phyloP scores from a whole-genome alignment of 2,329 filamentous ascomycete species.

The Scytalidium lignicola region DNA sequence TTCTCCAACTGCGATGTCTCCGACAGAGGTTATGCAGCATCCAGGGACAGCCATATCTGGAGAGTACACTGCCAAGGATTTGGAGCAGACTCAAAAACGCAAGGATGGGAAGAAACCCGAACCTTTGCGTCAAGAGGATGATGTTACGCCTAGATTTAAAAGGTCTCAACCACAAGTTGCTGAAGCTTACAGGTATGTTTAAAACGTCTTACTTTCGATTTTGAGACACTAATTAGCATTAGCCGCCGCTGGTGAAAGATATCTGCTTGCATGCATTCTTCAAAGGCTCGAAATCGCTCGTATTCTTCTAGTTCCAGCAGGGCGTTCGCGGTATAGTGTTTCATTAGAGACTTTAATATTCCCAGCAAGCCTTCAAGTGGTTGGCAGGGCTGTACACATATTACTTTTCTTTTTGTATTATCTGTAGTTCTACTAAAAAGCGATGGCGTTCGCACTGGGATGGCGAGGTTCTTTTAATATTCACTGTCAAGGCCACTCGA shows the following conservation, averaged over 20 bases:
- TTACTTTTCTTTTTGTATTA: conserved; percentile 8
- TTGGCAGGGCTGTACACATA: conserved; percentile 11
- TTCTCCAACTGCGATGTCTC: background rate
- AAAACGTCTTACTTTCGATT: background rate
- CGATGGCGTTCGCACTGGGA: background rate
- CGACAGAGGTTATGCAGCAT: background rate
- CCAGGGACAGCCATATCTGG: conserved; percentile 12
- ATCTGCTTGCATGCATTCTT: background rate
- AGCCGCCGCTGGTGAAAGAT: conserved; percentile 38
- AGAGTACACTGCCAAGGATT: conserved; percentile 23
- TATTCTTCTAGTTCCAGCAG: background rate
- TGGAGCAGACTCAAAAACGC: conserved; percentile 3
- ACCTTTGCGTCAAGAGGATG: conserved; percentile 27
- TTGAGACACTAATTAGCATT: conserved; percentile 11
- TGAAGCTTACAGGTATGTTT: conserved; percentile 31
- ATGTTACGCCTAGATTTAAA: conserved; percentile 27
- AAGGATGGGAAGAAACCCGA: conserved; percentile 16
- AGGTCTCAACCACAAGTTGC: conserved; percentile 33
- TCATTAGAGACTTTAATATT: conserved; percentile 12
- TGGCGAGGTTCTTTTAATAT: conserved; percentile 9
- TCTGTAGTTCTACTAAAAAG: background rate
- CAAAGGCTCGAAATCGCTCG: background rate
- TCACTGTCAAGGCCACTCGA: conserved; percentile 7
- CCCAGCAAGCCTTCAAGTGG: conserved; percentile 22
- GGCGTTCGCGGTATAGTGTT: conserved; percentile 15